Base-by-base conservation (phyloP, 2,329 filamentous ascomycete species). In the Blumeria hordei region DNA sequence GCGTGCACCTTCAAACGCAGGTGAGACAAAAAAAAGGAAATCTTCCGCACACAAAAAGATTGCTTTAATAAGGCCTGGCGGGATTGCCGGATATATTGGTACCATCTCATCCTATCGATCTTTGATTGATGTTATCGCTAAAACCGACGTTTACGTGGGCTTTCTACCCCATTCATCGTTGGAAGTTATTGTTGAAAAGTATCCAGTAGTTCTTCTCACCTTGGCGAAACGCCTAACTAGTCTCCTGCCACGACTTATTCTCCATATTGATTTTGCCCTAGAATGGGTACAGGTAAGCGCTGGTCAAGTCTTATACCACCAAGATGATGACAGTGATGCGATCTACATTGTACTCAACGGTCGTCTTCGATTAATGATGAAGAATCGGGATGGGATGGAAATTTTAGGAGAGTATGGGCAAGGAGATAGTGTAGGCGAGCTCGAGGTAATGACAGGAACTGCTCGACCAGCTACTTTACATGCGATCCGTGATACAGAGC, bases 291-390 rank as follows among this genome's bases (percentile, higher is more conserved):
- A 98, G 65, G 88, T 98, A 58, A 88, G 87, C 67, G 87, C 92
- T 3, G 88, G 92, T 0, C 88, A 98, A 65, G 85, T 95, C 9
- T 85, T 98, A 37, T 94, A 93, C 66, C 86, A 94, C 60, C 85
- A 94, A 67, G 81, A 81, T 2, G 88, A 98, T 60, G 92, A 96
- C 60, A 98, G 92, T 63, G 92, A 98, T 67, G 90, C 93, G 1
- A 98, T 98, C 43, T 98, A 96, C 63, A 88, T 98, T 58, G 92
- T 98, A 1, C 75, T 98, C 14, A 98, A 98, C 61, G 92, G 92
- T 9, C 84, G 92, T 14, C 69, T 98, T 16, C 77, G 93, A 55
- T 77, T 90, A 0, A 84, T 98, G 0, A 76, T 88, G 57, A 88
- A 95, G 62, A 79, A 79, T 12, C 83, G 85, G 59, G 87, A 87